Percentiles rank a stretch among this genome's conserved stretches.
phyloP scores from a whole-genome alignment of 176 grass and related monocot genomes.

The Zea mays region DNA sequence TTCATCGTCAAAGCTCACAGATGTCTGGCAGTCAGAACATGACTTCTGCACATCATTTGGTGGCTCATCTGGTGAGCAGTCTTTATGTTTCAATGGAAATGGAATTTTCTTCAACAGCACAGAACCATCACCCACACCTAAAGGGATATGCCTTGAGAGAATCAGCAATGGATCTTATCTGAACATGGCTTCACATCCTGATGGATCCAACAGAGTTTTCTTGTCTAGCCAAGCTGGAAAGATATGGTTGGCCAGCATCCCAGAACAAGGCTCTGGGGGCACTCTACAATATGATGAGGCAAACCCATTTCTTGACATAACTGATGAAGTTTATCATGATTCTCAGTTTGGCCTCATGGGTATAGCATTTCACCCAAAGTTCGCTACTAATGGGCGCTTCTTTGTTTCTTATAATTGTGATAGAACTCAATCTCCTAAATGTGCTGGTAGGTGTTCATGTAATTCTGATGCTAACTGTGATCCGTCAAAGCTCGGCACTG shows the following conservation, averaged over 20 bases:
- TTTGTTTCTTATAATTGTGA: slow-evolving; percentile 96
- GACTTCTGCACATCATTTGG: slow-evolving; percentile 81
- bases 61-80: slow-evolving; percentile 49
- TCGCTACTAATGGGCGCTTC: slow-evolving; percentile 71
- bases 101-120: slow-evolving; percentile 66
- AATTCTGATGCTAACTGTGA: slow-evolving; percentile 89
- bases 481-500: slow-evolving; percentile 66
- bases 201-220: slow-evolving; percentile 91
- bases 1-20: slow-evolving; percentile 60
- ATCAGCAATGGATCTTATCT: slow-evolving; percentile 82
- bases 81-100: slow-evolving; percentile 72
- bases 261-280: slow-evolving; percentile 71
- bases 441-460: slow-evolving; percentile 85
- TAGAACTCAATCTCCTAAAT: slow-evolving; percentile 52
- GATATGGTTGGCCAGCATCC: slow-evolving; percentile 76
- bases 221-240: slow-evolving; percentile 80
- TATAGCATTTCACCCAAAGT: slow-evolving; percentile 85
- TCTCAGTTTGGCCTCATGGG: slow-evolving; percentile 85
- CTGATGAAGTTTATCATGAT: slow-evolving; percentile 76
- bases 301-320: slow-evolving; percentile 84
- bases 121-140: slow-evolving; percentile 50
- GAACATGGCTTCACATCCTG: slow-evolving; percentile 80
- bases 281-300: slow-evolving; percentile 56
- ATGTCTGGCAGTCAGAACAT: slow-evolving; percentile 72
- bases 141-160: slow-evolving; percentile 88